Evolutionary conservation across 768 basidiomycete species (phyloP).

Genomic region (Boletus coccyginus): DNA sequence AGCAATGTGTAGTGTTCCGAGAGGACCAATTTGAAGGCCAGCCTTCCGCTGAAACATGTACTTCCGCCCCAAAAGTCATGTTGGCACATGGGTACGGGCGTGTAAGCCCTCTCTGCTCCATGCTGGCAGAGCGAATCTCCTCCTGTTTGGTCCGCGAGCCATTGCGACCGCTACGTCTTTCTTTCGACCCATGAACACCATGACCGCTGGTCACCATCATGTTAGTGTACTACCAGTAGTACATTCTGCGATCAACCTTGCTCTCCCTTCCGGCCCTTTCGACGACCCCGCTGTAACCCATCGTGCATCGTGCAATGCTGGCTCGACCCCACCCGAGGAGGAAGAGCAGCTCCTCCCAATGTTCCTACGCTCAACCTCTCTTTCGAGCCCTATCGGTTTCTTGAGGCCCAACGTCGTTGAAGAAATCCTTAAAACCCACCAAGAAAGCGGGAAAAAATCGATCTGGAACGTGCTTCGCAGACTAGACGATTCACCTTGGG

Average conservation of each 20-base stretch:
- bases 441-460: constrained; percentile 2
- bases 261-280: constrained; percentile 25
- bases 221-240: constrained; percentile 22
- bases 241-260: constrained; percentile 24
- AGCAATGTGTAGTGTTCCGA: no score
- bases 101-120: background rate
- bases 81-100: background rate
- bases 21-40: no score
- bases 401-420: constrained; percentile 12
- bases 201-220: background rate
- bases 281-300: constrained; percentile 7
- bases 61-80: background rate
- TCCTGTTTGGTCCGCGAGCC: background rate
- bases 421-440: constrained; percentile 11
- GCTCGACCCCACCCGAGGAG: constrained; percentile 1
- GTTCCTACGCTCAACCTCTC: constrained; percentile 12
- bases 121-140: background rate
- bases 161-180: background rate
- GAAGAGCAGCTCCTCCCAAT: constrained; percentile 24
- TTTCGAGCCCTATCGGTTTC: constrained; percentile 19
- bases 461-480: constrained; percentile 20
- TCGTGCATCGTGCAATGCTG: constrained; percentile 21
- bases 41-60: background rate
- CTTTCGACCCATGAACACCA: background rate
- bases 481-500: constrained; percentile 17